These are phyloP conservation scores for Aureobasidium subglaciale DNA, from an alignment of 2,329 filamentous ascomycete species.

Conservation along the genomic window DNA sequence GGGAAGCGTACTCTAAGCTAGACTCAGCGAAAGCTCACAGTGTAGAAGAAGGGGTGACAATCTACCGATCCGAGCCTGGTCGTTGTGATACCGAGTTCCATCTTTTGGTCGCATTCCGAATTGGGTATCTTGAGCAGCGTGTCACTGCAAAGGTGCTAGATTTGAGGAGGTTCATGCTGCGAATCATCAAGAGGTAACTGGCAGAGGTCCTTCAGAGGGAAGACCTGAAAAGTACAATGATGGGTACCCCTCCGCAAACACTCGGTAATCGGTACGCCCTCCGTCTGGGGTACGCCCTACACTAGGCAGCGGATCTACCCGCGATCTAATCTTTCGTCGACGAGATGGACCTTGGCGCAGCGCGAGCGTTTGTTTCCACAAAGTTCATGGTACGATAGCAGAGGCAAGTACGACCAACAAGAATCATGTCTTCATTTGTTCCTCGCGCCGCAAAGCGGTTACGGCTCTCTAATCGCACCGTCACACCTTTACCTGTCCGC, in stretches of 20 bases:
- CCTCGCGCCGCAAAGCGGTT: slow-evolving; percentile 28
- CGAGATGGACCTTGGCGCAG: not conserved
- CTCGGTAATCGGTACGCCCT: not conserved
- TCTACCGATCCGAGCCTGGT: slow-evolving; percentile 54
- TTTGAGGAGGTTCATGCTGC: not conserved
- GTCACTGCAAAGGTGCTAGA: not conserved
- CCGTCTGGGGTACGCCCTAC: slow-evolving; percentile 10
- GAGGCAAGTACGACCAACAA: not conserved
- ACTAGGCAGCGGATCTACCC: slow-evolving; percentile 3
- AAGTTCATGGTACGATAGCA: not conserved
- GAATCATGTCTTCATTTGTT: slow-evolving; percentile 21
- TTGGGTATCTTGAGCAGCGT: not conserved
- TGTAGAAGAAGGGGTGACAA: not conserved
- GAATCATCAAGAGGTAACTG: not conserved
- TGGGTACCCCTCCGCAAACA: slow-evolving; percentile 9
- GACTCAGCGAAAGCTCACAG: not conserved
- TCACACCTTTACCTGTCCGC: not conserved
- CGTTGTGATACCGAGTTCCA: slow-evolving; percentile 52
- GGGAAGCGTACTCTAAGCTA: slow-evolving; percentile 61
- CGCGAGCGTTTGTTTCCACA: slow-evolving; percentile 3
- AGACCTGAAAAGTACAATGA: slow-evolving; percentile 6
- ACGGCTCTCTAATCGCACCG: slow-evolving; percentile 19
- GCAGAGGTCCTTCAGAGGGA: not conserved
- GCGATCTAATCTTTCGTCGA: slow-evolving; percentile 3
- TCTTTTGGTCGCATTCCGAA: slow-evolving; percentile 22